phyloP scores from a whole-genome alignment of 192 early-diverging fungal genomes.

The Dispira simplex region DNA sequence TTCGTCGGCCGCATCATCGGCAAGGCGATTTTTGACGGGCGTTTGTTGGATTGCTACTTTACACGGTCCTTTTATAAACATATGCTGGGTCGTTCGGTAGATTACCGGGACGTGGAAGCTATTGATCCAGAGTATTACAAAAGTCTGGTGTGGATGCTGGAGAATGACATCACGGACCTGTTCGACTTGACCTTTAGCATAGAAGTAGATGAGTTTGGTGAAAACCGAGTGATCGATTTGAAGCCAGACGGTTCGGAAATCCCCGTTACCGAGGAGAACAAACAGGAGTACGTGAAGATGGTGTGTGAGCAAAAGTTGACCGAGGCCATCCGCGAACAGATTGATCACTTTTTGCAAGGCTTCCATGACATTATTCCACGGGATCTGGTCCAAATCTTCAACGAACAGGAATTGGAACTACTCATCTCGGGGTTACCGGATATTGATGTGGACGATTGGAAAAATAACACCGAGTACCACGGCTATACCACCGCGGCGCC shows the following conservation, averaged over 20 bases:
- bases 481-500: conserved; percentile 72
- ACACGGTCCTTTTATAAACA: conserved; percentile 98
- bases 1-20: conserved; percentile 98
- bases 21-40: conserved; percentile 97
- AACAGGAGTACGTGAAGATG: conserved; percentile 88
- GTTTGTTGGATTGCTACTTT: conserved; percentile 90
- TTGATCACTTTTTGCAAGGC: conserved; percentile 79
- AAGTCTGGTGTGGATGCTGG: conserved; percentile 92
- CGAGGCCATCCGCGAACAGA: conserved; percentile 87
- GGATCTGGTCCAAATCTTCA: conserved; percentile 89
- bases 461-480: conserved; percentile 95
- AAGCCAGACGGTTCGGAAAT: conserved; percentile 78
- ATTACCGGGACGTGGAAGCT: conserved; percentile 96
- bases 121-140: conserved; percentile 96
- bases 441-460: conserved; percentile 99
- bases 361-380: conserved; percentile 93
- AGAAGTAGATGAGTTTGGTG: conserved; percentile 90
- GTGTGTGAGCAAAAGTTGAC: conserved; percentile 87
- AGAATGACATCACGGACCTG: conserved; percentile 92
- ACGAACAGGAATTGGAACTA: conserved; percentile 97
- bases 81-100: conserved; percentile 81
- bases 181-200: conserved; percentile 89
- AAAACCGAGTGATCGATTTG: conserved; percentile 69
- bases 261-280: conserved; percentile 88
- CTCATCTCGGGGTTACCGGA: conserved; percentile 97